A percentile compares a stretch with the other conserved stretches of the same genome.
Evolutionary conservation across 805 yeast species (phyloP).

Genomic region (Teunomyces atbi): DNA sequence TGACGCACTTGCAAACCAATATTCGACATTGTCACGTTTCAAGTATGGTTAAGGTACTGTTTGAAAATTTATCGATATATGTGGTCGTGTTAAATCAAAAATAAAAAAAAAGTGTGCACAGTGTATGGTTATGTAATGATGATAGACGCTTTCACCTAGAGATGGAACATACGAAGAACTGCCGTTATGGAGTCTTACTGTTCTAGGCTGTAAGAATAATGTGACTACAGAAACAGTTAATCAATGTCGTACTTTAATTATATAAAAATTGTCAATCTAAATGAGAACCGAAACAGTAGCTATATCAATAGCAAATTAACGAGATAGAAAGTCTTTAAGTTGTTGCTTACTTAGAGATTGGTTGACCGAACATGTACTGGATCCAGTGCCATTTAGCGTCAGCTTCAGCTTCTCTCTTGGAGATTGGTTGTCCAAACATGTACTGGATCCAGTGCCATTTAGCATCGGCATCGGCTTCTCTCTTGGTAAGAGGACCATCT

Average conservation of each 20-base stretch:
- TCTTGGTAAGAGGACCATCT: constrained; percentile 8
- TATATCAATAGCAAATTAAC: neutral
- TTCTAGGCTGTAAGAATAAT: no score
- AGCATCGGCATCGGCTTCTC: constrained; percentile 9
- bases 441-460: constrained; percentile 7
- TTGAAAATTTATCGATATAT: neutral
- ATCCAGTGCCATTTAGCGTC: constrained; percentile 9
- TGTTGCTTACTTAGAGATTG: constrained; percentile 11
- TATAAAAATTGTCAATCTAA: neutral
- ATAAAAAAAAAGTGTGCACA: neutral
- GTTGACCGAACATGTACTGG: constrained; percentile 7
- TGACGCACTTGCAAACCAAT: constrained; percentile 65
- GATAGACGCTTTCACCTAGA: no score
- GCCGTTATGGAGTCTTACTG: no score
- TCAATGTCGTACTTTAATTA: no score
- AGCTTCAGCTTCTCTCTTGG: constrained; percentile 8
- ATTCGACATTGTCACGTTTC: constrained; percentile 33
- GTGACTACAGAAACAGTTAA: neutral
- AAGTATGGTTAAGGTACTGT: neutral
- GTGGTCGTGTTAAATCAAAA: neutral
- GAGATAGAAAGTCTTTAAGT: neutral
- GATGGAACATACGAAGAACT: no score
- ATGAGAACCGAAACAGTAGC: neutral
- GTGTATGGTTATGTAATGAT: no score
- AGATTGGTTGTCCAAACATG: constrained; percentile 7